Percentiles rank a stretch among this genome's conserved stretches.
These are phyloP conservation scores for Barnettozyma siamensis DNA, from an alignment of 805 yeast species.

Conservation along the genomic window DNA sequence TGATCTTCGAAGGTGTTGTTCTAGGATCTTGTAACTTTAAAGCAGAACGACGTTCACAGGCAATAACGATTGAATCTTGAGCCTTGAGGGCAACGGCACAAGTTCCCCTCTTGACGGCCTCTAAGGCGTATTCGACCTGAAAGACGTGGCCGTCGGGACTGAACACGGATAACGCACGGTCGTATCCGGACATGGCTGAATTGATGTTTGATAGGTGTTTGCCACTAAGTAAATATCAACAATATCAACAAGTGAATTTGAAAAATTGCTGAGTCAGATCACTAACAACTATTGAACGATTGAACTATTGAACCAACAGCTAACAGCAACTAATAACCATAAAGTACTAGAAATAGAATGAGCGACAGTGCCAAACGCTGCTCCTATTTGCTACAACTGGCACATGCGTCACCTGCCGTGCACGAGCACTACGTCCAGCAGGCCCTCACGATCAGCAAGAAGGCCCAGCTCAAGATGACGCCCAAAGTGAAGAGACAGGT, in stretches of 20 bases:
- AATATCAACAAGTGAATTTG: no score
- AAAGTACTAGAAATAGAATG: neutral
- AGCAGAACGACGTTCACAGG: conserved; percentile 95
- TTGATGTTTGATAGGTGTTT: neutral
- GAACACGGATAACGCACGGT: conserved; percentile 94
- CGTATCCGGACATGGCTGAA: conserved; percentile 96
- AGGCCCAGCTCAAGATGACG: conserved; percentile 27
- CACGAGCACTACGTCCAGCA: neutral
- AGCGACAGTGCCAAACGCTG: neutral
- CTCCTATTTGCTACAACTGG: conserved; percentile 6
- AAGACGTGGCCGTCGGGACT: conserved; percentile 99
- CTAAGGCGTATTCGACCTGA: conserved; percentile 97
- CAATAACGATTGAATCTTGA: conserved; percentile 78
- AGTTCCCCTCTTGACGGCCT: conserved; percentile 97
- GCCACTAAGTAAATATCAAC: neutral
- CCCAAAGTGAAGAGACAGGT: conserved; percentile 61
- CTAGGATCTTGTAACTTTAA: conserved; percentile 94
- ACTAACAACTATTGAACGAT: no score
- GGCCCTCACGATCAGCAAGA: conserved; percentile 35
- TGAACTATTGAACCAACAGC: no score
- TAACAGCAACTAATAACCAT: no score
- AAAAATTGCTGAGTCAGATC: no score
- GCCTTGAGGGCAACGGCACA: conserved; percentile 98
- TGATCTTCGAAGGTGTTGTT: conserved; percentile 91
- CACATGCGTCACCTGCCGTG: neutral